Base-by-base conservation (phyloP, 345 rosid species). In the Ceriops decandra region DNA sequence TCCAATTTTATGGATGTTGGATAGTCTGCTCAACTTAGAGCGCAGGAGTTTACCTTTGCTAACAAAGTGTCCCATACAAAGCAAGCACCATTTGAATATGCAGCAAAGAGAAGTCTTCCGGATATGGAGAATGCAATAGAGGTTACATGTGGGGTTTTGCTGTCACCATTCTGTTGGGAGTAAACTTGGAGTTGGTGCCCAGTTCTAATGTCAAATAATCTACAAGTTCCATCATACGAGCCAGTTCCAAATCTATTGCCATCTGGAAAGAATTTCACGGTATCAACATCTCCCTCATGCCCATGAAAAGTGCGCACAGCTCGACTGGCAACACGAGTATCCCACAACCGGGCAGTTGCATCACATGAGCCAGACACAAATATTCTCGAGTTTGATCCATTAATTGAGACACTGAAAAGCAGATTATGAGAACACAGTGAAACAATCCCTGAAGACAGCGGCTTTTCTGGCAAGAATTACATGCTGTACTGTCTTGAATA, bases 361-460 rank as follows among this genome's bases (percentile, higher is more conserved):
- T 95, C 99, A 28, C 97, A 92, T 5, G 99, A 92, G 79, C 98
- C 98, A 77, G 99, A 90, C 76, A 95, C 86, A 67, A 95, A 95
- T 83, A 76, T 57, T 69, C 87, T 90, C 62, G 96, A 85, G 84
- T 80, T 86, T 68, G 90, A 73, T 63, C 82, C 89, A 68, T 81
- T 87, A 52, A 90, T 87, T 54, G 98, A 95, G 53, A 95, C 82
- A 64, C 99, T 95, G 96, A 52, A 62, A 63, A 31, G 57, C 7
- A 36, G 19, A 69, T 42, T 13, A 42, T 42, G 17, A 42, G 15
- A 42, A 13, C 17, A 42, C 4, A 1, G 49, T 42, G 49, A 42
- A 42, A 13, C 17, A 42, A 15, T 17, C 17, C 4, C 17, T 42
- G 17, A 42, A 42, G 49, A 42, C 16, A 15, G 49, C 5, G 0